These are phyloP conservation scores for Cladobotryum mycophilum DNA, from an alignment of 2,329 filamentous ascomycete genomes.

Conservation along the genomic window DNA sequence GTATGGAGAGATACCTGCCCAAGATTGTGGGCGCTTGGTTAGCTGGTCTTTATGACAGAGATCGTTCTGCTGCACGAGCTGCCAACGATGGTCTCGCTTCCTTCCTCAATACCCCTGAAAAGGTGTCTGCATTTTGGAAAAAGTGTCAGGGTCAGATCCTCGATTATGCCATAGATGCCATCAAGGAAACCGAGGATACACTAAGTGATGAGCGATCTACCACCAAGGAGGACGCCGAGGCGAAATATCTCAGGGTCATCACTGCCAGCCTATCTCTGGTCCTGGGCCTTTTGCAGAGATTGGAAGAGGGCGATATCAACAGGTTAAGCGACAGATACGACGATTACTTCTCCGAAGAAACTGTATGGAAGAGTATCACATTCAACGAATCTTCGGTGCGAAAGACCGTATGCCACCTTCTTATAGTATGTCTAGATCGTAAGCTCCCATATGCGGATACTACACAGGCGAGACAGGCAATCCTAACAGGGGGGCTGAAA, in stretches of 20 bases:
- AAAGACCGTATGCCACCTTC: conserved; percentile 45
- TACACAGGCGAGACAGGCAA: conserved; percentile 45
- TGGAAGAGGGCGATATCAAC: conserved; percentile 46
- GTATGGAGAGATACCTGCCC: conserved; percentile 74
- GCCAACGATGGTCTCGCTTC: conserved; percentile 68
- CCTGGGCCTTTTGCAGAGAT: conserved; percentile 44
- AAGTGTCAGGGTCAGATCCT: conserved; percentile 76
- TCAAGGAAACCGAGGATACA: conserved; percentile 72
- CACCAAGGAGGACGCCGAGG: conserved; percentile 74
- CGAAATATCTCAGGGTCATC: conserved; percentile 76
- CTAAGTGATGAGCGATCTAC: conserved; percentile 86
- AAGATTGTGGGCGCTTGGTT: conserved; percentile 84
- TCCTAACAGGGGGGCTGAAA: conserved; percentile 69
- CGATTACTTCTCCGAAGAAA: conserved; percentile 58
- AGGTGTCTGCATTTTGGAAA: conserved; percentile 68
- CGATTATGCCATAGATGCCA: conserved; percentile 72
- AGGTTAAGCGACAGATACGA: conserved; percentile 59
- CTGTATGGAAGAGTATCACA: conserved; percentile 61
- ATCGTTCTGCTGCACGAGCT: conserved; percentile 68
- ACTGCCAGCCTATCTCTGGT: conserved; percentile 50
- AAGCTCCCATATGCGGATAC: conserved; percentile 44
- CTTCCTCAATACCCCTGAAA: conserved; percentile 76
- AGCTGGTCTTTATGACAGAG: conserved; percentile 79
- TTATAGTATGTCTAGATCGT: conserved; percentile 43
- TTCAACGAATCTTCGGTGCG: conserved; percentile 51